Conservation (phyloP, 805 yeast species). For the Wickerhamiella musiphila region DNA sequence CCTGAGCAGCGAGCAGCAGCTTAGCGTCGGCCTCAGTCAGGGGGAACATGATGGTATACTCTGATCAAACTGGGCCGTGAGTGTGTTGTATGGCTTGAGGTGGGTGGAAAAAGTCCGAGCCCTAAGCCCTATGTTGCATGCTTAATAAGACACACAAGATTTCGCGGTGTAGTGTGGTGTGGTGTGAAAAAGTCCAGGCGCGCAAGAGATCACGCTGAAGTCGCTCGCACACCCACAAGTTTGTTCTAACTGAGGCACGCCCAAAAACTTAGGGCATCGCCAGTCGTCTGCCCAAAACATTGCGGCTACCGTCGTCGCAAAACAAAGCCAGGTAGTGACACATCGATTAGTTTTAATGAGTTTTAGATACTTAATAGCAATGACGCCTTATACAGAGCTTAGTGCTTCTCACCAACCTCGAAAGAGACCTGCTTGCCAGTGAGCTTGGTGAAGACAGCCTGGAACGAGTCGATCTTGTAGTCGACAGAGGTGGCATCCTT, state of each 20-base stretch:
- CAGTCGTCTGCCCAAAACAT: too few relatives aligned
- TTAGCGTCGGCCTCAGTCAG: slow-evolving; percentile 97
- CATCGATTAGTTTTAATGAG: not conserved
- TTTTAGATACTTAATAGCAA: not conserved
- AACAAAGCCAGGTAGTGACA: too few relatives aligned
- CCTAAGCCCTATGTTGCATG: too few relatives aligned
- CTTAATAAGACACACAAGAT: too few relatives aligned
- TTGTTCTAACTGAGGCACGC: too few relatives aligned
- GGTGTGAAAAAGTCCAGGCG: too few relatives aligned
- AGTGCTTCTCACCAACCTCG: slow-evolving; percentile 39
- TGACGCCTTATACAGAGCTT: slow-evolving; percentile 11
- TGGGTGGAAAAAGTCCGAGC: not conserved
- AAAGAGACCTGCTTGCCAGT: slow-evolving; percentile 99
- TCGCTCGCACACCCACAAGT: too few relatives aligned
- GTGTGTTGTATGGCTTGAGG: not conserved
- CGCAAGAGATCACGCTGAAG: too few relatives aligned
- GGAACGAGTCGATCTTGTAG: slow-evolving; percentile 98
- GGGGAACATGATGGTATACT: slow-evolving; percentile 9
- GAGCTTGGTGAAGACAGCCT: slow-evolving; percentile 93
- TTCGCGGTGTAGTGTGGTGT: too few relatives aligned
- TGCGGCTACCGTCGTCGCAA: too few relatives aligned
- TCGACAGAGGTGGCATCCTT: slow-evolving; percentile 94
- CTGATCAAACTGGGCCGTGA: not conserved
- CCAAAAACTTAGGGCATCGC: too few relatives aligned
- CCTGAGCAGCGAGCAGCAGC: slow-evolving; percentile 98